phyloP scores from a whole-genome alignment of 805 yeast species.

The Ogataea neopini region DNA sequence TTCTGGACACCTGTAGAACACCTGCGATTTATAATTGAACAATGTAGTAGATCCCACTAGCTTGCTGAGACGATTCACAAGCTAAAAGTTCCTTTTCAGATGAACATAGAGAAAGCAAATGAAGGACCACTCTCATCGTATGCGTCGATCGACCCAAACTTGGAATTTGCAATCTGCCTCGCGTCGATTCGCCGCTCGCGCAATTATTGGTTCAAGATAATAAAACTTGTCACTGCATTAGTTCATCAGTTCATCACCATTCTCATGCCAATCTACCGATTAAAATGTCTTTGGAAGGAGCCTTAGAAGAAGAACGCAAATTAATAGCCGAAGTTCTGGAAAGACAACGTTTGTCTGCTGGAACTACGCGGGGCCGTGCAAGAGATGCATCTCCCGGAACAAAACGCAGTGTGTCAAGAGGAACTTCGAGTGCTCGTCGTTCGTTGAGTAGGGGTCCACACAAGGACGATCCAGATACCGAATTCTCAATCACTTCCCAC shows the following conservation, averaged over 20 bases:
- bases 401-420: constrained; percentile 22
- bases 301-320: constrained; percentile 35
- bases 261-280: not conserved
- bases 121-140: too few relatives aligned
- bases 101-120: too few relatives aligned
- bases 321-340: constrained; percentile 33
- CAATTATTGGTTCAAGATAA: not conserved
- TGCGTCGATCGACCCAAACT: not conserved
- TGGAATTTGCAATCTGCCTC: not conserved
- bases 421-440: constrained; percentile 26
- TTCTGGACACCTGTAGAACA: too few relatives aligned
- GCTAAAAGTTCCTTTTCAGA: too few relatives aligned
- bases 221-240: not conserved
- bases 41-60: too few relatives aligned
- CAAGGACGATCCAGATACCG: constrained; percentile 28
- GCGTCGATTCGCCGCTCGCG: not conserved
- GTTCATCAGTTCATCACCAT: not conserved
- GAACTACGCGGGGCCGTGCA: constrained; percentile 24
- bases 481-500: constrained; percentile 68
- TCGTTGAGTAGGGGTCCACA: constrained; percentile 27
- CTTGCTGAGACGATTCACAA: too few relatives aligned
- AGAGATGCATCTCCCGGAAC: constrained; percentile 19
- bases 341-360: constrained; percentile 24
- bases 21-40: too few relatives aligned
- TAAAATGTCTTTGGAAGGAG: constrained; percentile 36